A percentile compares a stretch with the other conserved stretches of the same genome.
Evolutionary conservation across 441 rosid genomes (phyloP).

Genomic region (Melastoma candidum): DNA sequence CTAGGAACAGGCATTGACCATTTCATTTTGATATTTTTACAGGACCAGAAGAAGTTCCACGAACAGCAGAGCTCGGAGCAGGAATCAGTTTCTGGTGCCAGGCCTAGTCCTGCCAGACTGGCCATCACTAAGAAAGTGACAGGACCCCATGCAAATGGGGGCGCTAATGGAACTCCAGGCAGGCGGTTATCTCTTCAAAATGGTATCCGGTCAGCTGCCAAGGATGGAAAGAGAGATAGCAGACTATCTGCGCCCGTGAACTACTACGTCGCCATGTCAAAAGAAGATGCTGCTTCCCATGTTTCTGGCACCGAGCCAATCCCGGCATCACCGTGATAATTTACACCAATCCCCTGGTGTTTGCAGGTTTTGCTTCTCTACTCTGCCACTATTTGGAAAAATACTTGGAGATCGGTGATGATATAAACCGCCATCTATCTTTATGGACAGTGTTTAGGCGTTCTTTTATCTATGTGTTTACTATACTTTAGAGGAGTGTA

Average conservation of each 20-base stretch:
- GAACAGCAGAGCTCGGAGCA: conserved; percentile 80
- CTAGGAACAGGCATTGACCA: too few relatives aligned
- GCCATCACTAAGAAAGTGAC: conserved; percentile 51
- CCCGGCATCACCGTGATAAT: conserved; percentile 56
- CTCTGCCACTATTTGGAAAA: too few relatives aligned
- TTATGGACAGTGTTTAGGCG: too few relatives aligned
- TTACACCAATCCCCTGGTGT: too few relatives aligned
- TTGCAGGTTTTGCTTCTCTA: too few relatives aligned
- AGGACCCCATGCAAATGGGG: conserved; percentile 60
- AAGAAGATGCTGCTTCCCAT: conserved; percentile 73
- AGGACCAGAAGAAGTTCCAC: conserved; percentile 87
- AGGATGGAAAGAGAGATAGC: conserved; percentile 73
- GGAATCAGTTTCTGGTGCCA: conserved; percentile 59
- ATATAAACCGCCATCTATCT: too few relatives aligned
- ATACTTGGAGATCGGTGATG: too few relatives aligned
- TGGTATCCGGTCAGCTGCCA: conserved; percentile 52
- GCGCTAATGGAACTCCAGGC: conserved; percentile 71
- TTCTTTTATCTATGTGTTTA: too few relatives aligned
- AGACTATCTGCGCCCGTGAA: conserved; percentile 51
- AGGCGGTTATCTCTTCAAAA: conserved; percentile 80
- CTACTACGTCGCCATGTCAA: conserved; percentile 64
- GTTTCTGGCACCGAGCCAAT: conserved; percentile 54
- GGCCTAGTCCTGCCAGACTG: conserved; percentile 83
- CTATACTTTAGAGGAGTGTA: too few relatives aligned
- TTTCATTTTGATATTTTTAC: conserved; percentile 7